Evolutionary conservation across 2,329 filamentous ascomycete genomes (phyloP).

Genomic region (Fusarium pininemorale): DNA sequence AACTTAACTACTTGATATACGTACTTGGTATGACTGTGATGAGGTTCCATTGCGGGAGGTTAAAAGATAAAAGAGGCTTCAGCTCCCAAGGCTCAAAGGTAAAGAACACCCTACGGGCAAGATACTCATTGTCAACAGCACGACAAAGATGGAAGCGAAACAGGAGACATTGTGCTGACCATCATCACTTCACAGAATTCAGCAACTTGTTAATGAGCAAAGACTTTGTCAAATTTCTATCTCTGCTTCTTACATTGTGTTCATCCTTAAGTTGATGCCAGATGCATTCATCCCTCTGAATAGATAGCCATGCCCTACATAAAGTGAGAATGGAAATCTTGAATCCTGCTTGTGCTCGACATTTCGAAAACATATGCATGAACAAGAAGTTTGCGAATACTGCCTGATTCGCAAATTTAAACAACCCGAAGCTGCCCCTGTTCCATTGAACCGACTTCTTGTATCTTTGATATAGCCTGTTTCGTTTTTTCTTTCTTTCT

Average conservation of each 20-base stretch:
- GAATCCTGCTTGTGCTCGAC: not conserved
- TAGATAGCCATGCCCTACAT: not conserved
- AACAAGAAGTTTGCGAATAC: not conserved
- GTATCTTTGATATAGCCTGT: not conserved
- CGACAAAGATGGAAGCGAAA: not conserved
- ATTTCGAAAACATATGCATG: not conserved
- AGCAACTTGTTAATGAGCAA: not conserved
- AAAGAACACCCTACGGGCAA: too few species aligned
- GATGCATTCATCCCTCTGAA: not conserved
- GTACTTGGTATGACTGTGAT: not conserved
- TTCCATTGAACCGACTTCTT: not conserved
- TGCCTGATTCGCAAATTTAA: not conserved
- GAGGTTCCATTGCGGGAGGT: too few species aligned
- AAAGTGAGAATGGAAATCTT: not conserved
- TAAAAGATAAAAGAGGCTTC: too few species aligned
- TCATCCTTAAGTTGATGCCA: conserved; percentile 1
- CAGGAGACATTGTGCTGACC: not conserved
- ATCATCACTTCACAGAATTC: not conserved
- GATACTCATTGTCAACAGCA: not conserved
- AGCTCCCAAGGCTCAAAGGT: too few species aligned
- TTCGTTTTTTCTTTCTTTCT: not conserved
- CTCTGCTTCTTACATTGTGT: conserved; percentile 1
- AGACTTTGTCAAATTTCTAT: conserved; percentile 22
- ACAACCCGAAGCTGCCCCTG: not conserved
- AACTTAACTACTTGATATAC: not conserved